Evolutionary conservation across 129 eudicot genomes (phyloP).

Genomic region (Logfia minima): DNA sequence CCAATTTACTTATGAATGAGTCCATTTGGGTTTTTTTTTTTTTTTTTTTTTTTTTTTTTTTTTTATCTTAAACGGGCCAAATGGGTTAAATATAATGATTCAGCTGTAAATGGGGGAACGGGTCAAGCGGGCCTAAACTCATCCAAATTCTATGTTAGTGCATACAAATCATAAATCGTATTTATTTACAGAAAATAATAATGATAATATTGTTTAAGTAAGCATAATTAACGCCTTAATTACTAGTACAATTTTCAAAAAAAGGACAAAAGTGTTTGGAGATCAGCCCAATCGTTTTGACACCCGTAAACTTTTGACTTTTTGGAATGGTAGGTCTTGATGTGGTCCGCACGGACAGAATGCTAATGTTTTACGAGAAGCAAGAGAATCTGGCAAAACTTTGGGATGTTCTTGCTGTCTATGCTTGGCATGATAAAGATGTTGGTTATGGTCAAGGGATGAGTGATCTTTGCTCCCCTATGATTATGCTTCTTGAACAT

Average conservation of each 20-base stretch:
- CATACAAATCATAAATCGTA: background rate
- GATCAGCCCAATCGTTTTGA: background rate
- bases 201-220: background rate
- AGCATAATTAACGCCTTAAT: background rate
- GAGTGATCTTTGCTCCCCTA: constrained; percentile 99
- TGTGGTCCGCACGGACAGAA: constrained; percentile 92
- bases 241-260: background rate
- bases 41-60: no score
- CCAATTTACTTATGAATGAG: background rate
- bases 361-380: constrained; percentile 78
- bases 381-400: constrained; percentile 86
- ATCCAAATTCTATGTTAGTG: background rate
- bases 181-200: background rate
- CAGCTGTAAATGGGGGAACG: background rate
- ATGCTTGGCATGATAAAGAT: constrained; percentile 92
- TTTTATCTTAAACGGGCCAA: background rate
- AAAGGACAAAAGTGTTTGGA: background rate
- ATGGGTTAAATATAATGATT: background rate
- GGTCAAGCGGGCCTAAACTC: background rate
- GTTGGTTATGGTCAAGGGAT: constrained; percentile 99
- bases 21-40: background rate
- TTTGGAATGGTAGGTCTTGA: constrained; percentile 73
- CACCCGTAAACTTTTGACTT: background rate
- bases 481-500: constrained; percentile 84
- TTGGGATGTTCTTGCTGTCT: constrained; percentile 93